Conservation (phyloP, 148 eudicot species). For the Amaranthus palmeri region DNA sequence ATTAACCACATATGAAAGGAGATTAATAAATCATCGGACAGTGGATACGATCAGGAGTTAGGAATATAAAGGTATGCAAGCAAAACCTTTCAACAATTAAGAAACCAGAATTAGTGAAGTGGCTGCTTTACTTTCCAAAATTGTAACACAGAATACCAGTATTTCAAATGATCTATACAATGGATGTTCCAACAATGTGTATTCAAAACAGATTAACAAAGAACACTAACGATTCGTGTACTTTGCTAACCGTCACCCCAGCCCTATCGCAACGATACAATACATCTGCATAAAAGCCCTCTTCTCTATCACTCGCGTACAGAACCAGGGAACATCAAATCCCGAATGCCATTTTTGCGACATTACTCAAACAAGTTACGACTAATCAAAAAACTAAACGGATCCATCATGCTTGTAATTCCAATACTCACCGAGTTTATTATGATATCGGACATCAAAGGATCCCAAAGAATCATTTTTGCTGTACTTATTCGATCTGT, state of each 20-base stretch:
- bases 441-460: neutral
- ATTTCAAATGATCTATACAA: too few species aligned
- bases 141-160: too few species aligned
- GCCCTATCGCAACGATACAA: neutral
- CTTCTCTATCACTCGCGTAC: neutral
- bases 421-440: neutral
- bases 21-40: too few species aligned
- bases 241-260: neutral
- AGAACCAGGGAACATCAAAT: neutral
- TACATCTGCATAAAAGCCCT: neutral
- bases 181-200: too few species aligned
- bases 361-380: neutral
- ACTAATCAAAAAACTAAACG: neutral
- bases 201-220: too few species aligned
- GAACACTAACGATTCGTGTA: too few species aligned
- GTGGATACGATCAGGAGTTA: too few species aligned
- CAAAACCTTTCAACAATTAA: too few species aligned
- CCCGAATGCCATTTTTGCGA: neutral
- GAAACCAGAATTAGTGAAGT: too few species aligned
- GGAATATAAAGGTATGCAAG: too few species aligned
- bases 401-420: neutral
- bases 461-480: slow-evolving; percentile 19
- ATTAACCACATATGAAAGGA: too few species aligned
- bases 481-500: neutral
- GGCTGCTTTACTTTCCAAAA: too few species aligned